A percentile compares a stretch with the other conserved stretches of the same genome.
Evolutionary conservation across 2,329 filamentous ascomycete genomes (phyloP).

Genomic region (Juglanconis oblonga): DNA sequence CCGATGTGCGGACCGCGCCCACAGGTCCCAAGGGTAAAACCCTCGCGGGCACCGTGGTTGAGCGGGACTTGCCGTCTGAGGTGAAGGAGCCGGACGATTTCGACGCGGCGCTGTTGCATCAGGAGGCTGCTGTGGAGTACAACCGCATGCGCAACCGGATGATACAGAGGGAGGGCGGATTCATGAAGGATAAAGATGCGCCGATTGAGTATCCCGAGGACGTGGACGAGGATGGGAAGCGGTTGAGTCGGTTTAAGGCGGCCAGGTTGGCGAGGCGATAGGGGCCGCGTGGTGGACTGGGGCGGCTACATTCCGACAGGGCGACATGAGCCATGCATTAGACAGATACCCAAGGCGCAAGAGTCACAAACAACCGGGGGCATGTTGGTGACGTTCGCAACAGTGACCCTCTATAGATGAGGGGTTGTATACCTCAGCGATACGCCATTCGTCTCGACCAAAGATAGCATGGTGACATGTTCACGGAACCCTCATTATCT

Average conservation of each 20-base stretch:
- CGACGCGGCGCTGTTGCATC: slow-evolving; percentile 68
- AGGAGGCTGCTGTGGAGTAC: slow-evolving; percentile 80
- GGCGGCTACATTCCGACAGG: background rate
- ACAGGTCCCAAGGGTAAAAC: slow-evolving; percentile 51
- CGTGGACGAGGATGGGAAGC: slow-evolving; percentile 59
- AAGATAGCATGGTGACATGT: background rate
- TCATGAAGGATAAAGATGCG: slow-evolving; percentile 68
- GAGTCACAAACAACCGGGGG: background rate
- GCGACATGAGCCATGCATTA: background rate
- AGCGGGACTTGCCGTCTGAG: slow-evolving; percentile 42
- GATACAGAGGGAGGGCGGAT: slow-evolving; percentile 80
- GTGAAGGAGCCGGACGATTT: slow-evolving; percentile 58
- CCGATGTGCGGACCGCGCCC: slow-evolving; percentile 34
- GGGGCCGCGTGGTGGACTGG: background rate
- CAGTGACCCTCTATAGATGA: background rate
- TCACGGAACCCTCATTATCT: slow-evolving; percentile 43
- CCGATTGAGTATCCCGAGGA: slow-evolving; percentile 67
- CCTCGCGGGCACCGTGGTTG: slow-evolving; percentile 58
- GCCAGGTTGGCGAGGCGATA: slow-evolving; percentile 58
- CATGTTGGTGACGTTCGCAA: background rate
- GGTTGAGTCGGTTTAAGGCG: slow-evolving; percentile 71
- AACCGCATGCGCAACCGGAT: slow-evolving; percentile 78
- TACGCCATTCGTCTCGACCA: too few relatives aligned
- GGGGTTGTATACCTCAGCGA: background rate
- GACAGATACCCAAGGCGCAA: background rate